These are phyloP conservation scores for Mortierella hygrophila DNA, from an alignment of 192 early-diverging fungal genomes.

Conservation along the genomic window DNA sequence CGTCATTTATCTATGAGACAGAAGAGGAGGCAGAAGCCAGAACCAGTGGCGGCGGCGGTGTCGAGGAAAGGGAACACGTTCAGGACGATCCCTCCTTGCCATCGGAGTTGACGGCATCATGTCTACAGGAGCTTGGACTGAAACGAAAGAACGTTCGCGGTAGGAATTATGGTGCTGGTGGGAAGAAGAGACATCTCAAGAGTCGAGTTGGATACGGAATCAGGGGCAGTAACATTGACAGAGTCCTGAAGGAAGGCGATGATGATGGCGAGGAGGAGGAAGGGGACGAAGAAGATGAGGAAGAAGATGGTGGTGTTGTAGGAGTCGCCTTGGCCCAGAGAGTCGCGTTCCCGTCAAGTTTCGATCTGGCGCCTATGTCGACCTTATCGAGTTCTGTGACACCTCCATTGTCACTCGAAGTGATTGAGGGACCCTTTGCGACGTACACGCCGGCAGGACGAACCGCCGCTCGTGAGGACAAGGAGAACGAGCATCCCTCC, in stretches of 20 bases:
- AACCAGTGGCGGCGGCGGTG: neutral
- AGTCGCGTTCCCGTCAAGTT: neutral
- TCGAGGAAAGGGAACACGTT: neutral
- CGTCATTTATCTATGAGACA: neutral
- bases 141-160: neutral
- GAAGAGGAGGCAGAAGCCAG: neutral
- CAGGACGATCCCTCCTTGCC: conserved; percentile 11
- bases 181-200: neutral
- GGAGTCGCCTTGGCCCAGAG: neutral
- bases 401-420: neutral
- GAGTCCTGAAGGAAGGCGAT: neutral
- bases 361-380: neutral
- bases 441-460: neutral
- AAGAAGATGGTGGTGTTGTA: neutral
- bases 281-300: neutral
- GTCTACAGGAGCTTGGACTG: conserved; percentile 20
- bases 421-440: neutral
- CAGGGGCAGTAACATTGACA: neutral
- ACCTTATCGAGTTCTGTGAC: neutral
- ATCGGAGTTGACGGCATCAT: conserved; percentile 11
- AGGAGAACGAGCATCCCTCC: neutral
- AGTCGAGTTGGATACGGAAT: neutral
- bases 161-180: neutral
- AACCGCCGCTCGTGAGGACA: neutral
- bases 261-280: neutral